Evolutionary conservation across 768 basidiomycete genomes (phyloP).

Genomic region (Auricularia cornea): DNA sequence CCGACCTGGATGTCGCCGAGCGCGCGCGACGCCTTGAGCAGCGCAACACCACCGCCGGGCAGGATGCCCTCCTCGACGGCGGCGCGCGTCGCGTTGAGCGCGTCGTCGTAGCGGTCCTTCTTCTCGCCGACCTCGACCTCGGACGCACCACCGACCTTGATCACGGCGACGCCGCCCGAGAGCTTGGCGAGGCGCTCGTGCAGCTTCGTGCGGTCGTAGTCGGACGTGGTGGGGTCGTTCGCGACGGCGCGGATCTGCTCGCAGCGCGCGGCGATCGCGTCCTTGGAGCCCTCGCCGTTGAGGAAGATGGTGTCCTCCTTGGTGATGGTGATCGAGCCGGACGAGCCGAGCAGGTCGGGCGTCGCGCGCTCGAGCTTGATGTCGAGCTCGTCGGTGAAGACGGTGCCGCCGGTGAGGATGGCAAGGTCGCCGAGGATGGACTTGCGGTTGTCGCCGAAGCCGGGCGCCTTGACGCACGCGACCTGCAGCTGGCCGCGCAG

Average conservation of each 20-base stretch:
- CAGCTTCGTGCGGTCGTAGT: conserved; percentile 90
- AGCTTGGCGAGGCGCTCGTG: conserved; percentile 97
- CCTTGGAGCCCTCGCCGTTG: conserved; percentile 89
- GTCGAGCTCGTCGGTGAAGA: conserved; percentile 94
- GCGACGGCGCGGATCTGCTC: conserved; percentile 89
- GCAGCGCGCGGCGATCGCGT: conserved; percentile 83
- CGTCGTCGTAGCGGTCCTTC: conserved; percentile 98
- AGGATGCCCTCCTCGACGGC: conserved; percentile 98
- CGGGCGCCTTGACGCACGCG: conserved; percentile 91
- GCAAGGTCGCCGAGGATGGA: conserved; percentile 94
- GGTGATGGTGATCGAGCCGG: conserved; percentile 87
- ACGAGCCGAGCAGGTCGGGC: conserved; percentile 79
- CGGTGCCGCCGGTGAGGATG: conserved; percentile 94
- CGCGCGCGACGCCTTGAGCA: conserved; percentile 75
- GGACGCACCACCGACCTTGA: conserved; percentile 88
- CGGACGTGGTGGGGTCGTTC: conserved; percentile 74
- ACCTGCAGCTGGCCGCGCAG: conserved; percentile 95
- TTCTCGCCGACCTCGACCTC: conserved; percentile 99
- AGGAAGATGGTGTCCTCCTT: conserved; percentile 97
- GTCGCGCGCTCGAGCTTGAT: conserved; percentile 94
- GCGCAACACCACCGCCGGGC: conserved; percentile 90
- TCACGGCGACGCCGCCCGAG: conserved; percentile 93
- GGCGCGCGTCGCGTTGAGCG: conserved; percentile 94
- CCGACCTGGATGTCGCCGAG: conserved; percentile 63
- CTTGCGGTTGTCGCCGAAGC: conserved; percentile 99